Percentiles rank a stretch among this genome's conserved stretches.
These are phyloP conservation scores for Phanerodontia chrysosporium DNA, from an alignment of 768 basidiomycete species.

Conservation along the genomic window DNA sequence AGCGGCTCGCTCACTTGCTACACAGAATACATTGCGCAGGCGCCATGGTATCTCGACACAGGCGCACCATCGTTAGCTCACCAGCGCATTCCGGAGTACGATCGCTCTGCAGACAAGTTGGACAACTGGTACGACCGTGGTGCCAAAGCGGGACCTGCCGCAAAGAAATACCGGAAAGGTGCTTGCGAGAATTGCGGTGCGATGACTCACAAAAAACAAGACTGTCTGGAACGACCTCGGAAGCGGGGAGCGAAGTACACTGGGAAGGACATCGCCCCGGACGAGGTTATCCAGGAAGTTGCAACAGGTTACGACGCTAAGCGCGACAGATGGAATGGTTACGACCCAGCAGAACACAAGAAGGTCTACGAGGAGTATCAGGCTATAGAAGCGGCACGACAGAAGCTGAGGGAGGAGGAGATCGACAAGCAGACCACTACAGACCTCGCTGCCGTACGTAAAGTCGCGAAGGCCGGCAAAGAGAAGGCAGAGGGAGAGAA, in stretches of 20 bases:
- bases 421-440: slow-evolving; percentile 97
- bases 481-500: slow-evolving; percentile 58
- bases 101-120: slow-evolving; percentile 60
- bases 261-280: slow-evolving; percentile 83
- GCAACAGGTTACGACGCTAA: slow-evolving; percentile 84
- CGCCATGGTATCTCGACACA: slow-evolving; percentile 97
- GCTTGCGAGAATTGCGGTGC: slow-evolving; percentile 99
- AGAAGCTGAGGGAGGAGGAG: slow-evolving; percentile 91
- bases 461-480: slow-evolving; percentile 90
- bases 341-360: slow-evolving; percentile 85
- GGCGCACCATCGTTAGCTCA: slow-evolving; percentile 92
- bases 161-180: slow-evolving; percentile 95
- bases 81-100: slow-evolving; percentile 75
- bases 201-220: slow-evolving; percentile 85
- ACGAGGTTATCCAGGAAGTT: slow-evolving; percentile 86
- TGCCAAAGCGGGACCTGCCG: slow-evolving; percentile 78
- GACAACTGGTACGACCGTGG: slow-evolving; percentile 93
- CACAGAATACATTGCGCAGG: slow-evolving; percentile 95
- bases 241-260: slow-evolving; percentile 95
- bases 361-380: slow-evolving; percentile 90
- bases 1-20: not conserved
- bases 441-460: slow-evolving; percentile 84
- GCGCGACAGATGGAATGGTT: slow-evolving; percentile 98
- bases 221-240: slow-evolving; percentile 94
- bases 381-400: slow-evolving; percentile 85